These are phyloP conservation scores for Paramyrothecium sp. DNA, from an alignment of 2,329 filamentous ascomycete genomes.

Conservation along the genomic window DNA sequence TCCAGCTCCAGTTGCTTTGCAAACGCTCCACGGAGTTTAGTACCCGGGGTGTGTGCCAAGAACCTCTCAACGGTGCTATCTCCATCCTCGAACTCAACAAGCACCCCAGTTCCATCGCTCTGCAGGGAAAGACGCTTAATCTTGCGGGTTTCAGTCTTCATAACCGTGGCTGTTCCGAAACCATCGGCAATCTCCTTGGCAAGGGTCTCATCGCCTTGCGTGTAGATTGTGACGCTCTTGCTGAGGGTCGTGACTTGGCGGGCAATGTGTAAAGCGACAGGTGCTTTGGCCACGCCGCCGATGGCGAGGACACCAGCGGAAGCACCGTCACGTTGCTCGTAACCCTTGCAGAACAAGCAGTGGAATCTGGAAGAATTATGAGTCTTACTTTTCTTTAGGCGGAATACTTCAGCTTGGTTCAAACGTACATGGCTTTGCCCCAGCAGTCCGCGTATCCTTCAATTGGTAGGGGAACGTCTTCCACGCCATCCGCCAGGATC, in stretches of 20 bases:
- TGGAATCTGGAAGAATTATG: slow-evolving; percentile 36
- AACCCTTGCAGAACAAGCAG: slow-evolving; percentile 55
- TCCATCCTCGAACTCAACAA: slow-evolving; percentile 1
- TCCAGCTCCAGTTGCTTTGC: slow-evolving; percentile 37
- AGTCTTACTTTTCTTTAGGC: not conserved
- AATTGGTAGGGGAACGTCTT: slow-evolving; percentile 40
- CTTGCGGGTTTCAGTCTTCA: not conserved
- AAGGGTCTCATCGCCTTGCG: slow-evolving; percentile 28
- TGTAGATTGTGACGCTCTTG: slow-evolving; percentile 40
- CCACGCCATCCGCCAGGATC: slow-evolving; percentile 47
- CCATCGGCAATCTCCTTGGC: not conserved
- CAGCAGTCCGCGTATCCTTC: slow-evolving; percentile 36
- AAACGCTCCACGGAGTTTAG: slow-evolving; percentile 34
- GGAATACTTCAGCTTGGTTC: not conserved
- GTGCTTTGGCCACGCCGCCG: slow-evolving; percentile 20
- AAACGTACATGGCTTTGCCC: slow-evolving; percentile 37
- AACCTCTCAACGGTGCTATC: not conserved
- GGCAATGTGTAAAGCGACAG: slow-evolving; percentile 29
- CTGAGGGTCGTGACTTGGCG: slow-evolving; percentile 35
- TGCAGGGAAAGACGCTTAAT: not conserved
- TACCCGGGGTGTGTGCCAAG: slow-evolving; percentile 17
- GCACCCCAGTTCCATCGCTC: not conserved
- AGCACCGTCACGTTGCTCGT: slow-evolving; percentile 42
- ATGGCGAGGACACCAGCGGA: slow-evolving; percentile 41
- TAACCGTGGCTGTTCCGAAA: not conserved